A percentile compares a stretch with the other conserved stretches of the same genome.
Evolutionary conservation across 23 red algal genomes (phyloP).

Genomic region (Gracilaria vermiculophylla): DNA sequence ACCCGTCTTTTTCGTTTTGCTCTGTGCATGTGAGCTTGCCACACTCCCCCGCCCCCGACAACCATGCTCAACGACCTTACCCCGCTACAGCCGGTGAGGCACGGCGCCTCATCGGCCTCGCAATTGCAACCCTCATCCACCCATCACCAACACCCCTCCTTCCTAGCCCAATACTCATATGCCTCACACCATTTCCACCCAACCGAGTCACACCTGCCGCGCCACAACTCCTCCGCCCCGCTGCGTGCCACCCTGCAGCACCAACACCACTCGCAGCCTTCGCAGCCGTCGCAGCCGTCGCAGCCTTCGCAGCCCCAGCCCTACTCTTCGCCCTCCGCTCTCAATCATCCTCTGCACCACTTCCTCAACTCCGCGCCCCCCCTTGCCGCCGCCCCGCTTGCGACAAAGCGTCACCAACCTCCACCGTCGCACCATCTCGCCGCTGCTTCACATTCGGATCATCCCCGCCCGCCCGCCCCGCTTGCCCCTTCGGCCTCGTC

Average conservation of each 20-base stretch:
- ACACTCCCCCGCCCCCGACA: not conserved
- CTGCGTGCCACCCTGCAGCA: not conserved
- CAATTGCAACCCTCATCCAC: not conserved
- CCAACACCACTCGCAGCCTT: not conserved
- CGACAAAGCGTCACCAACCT: not conserved
- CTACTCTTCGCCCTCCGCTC: not conserved
- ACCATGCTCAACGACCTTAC: slow-evolving; percentile 32
- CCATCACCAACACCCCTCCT: slow-evolving; percentile 24
- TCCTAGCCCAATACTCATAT: slow-evolving; percentile 19
- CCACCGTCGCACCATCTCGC: not conserved
- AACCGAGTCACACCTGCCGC: not conserved
- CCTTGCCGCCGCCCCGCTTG: not conserved
- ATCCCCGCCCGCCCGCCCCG: not conserved
- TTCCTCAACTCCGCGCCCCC: not conserved
- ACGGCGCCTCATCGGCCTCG: not conserved
- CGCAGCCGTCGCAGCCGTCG: slow-evolving; percentile 4
- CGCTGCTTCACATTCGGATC: not conserved
- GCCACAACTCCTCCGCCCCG: not conserved
- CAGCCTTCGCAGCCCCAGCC: slow-evolving; percentile 1
- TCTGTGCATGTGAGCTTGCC: not conserved
- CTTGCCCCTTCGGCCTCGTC: not conserved
- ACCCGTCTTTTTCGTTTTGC: not conserved
- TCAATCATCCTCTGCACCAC: not conserved
- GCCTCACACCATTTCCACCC: slow-evolving; percentile 22
- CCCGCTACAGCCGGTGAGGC: slow-evolving; percentile 2